phyloP scores from a whole-genome alignment of 768 basidiomycete genomes.

The Lyophyllum shimeji region DNA sequence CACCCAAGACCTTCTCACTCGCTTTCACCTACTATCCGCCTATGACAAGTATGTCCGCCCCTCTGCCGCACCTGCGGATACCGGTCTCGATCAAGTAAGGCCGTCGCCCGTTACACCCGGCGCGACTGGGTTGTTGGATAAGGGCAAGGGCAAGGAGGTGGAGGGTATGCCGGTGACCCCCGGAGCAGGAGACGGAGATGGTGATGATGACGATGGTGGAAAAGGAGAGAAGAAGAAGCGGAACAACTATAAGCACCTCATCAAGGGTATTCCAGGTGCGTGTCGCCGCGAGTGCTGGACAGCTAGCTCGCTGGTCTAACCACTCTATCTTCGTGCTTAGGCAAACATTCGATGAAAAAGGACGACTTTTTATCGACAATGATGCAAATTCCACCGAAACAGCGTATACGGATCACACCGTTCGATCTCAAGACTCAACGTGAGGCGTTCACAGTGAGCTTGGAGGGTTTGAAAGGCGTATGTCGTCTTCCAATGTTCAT shows the following conservation, averaged over 20 bases:
- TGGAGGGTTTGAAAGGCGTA: conserved; percentile 75
- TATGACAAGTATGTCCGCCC: conserved; percentile 83
- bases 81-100: conserved; percentile 21
- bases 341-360: conserved; percentile 81
- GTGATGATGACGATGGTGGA: conserved; percentile 52
- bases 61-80: conserved; percentile 33
- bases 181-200: conserved; percentile 41
- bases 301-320: conserved; percentile 7
- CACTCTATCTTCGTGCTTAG: conserved; percentile 29
- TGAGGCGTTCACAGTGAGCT: conserved; percentile 72
- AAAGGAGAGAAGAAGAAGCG: conserved; percentile 73
- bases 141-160: conserved; percentile 52
- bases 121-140: conserved; percentile 31
- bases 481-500: conserved; percentile 26
- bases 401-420: conserved; percentile 56
- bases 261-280: conserved; percentile 73
- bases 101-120: conserved; percentile 16
- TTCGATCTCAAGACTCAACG: conserved; percentile 69
- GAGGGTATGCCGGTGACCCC: conserved; percentile 33
- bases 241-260: conserved; percentile 75
- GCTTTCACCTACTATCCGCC: conserved; percentile 68
- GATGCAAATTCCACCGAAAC: conserved; percentile 72
- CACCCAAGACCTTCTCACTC: conserved; percentile 77
- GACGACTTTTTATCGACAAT: conserved; percentile 68
- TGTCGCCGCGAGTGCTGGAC: conserved; percentile 9